Base-by-base conservation (phyloP, 2,329 filamentous ascomycete species). In the Scytalidium lignicola region DNA sequence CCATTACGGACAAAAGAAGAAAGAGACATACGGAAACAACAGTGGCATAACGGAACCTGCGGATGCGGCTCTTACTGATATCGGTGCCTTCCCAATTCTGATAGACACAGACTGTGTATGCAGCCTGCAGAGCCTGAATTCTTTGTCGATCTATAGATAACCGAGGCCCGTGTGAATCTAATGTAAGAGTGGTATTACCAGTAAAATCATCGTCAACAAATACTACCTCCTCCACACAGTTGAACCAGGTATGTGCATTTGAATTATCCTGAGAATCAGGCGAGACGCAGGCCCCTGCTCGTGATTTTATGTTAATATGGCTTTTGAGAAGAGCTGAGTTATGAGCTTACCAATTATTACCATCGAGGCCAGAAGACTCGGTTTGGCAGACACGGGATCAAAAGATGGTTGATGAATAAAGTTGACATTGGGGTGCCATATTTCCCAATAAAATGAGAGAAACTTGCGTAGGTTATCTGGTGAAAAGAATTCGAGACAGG, bases 61-160 rank as follows among this genome's bases (percentile, higher is more conserved):
- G 26, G 8, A 46, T 32, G 13, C 44, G 29, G 10, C n/a, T 29
- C 23, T 41, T 47, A 12, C n/a, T n/a, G n/a, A 41, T n/a, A n/a
- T n/a, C 20, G 20, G 15, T 29, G 17, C 45, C 45, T 20, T 47
- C 45, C 45, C 45, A 47, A n/a, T 47, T 47, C 22, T 47, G 45
- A 9, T 21, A 19, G 18, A 19, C 18, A n/a, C 32, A 41, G 10
- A 47, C 41, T 17, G 22, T 26, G 17, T 40, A 47, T 9, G 45
- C 45, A 22, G 45, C 39, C 19, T 47, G 45, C 10, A 47, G 32
- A 17, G 13, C 15, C 21, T 18, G 12, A 5, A 37, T 18, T 19
- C 22, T 41, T 47, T 17, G 13, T 9, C 19, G n/a, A 41, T 19
- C 18, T 22, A n/a, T 46, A n/a, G 19, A 12, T 7, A 39, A 22